Conservation (phyloP, 257 asterid species). For the Ocimum tenuiflorum region DNA sequence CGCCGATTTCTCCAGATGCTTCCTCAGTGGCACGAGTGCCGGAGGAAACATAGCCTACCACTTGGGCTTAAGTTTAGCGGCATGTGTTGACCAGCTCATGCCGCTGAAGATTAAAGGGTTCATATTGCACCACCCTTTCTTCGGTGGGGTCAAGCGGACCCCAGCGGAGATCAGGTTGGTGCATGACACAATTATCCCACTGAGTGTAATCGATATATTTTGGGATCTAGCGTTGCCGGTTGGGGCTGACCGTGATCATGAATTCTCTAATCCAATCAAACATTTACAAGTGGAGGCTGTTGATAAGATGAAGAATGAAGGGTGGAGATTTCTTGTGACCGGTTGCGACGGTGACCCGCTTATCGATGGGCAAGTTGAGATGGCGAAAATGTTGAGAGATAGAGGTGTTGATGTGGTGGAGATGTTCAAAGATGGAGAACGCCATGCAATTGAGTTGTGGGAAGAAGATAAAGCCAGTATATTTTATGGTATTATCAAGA, state of each 20-base stretch:
- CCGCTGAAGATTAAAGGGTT: conserved; percentile 47
- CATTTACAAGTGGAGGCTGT: conserved; percentile 7
- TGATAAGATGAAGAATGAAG: conserved; percentile 13
- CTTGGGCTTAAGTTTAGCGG: conserved; percentile 19
- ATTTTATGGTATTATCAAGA: not conserved
- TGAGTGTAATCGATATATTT: conserved; percentile 19
- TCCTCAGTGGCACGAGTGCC: conserved; percentile 26
- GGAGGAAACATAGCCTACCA: conserved; percentile 39
- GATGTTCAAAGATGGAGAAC: conserved; percentile 33
- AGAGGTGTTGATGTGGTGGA: conserved; percentile 22
- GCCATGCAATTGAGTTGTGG: conserved; percentile 35
- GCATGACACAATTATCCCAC: conserved; percentile 21
- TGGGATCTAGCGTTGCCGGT: conserved; percentile 40
- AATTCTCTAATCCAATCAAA: conserved; percentile 32
- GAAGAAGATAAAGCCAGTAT: conserved; percentile 13
- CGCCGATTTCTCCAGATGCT: conserved; percentile 19
- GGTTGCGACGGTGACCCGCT: conserved; percentile 41
- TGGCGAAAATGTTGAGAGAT: conserved; percentile 22
- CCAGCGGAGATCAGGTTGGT: conserved; percentile 36
- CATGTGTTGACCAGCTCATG: not conserved
- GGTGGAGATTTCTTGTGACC: conserved; percentile 28
- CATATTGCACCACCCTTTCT: conserved; percentile 38
- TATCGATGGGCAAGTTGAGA: conserved; percentile 32
- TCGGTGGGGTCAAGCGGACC: conserved; percentile 40
- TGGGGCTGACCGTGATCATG: conserved; percentile 43